These are phyloP conservation scores for Quercus tomentella DNA, from an alignment of 331 rosid genomes.

Conservation along the genomic window DNA sequence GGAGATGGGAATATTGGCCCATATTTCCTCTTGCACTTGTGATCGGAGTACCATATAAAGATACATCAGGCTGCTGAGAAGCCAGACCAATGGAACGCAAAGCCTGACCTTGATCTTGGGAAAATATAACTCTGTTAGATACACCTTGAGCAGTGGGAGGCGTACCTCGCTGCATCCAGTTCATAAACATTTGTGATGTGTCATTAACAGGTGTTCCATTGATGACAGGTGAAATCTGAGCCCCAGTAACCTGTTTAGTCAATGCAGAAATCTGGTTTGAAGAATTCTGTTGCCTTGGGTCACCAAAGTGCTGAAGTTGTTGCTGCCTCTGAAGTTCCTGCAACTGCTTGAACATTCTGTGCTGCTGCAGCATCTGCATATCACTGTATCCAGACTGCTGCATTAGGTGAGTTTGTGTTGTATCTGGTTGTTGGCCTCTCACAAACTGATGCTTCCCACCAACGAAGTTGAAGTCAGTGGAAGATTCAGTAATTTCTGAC, in stretches of 20 bases:
- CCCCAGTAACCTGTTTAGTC: slow-evolving; percentile 37
- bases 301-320: slow-evolving; percentile 44
- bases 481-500: slow-evolving; percentile 53
- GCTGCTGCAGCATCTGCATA: slow-evolving; percentile 50
- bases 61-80: slow-evolving; percentile 43
- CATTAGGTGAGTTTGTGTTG: slow-evolving; percentile 35
- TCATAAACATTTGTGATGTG: slow-evolving; percentile 43
- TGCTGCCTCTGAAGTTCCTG: slow-evolving; percentile 61
- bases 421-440: slow-evolving; percentile 35
- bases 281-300: slow-evolving; percentile 46
- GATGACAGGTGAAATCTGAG: slow-evolving; percentile 38
- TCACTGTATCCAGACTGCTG: slow-evolving; percentile 57
- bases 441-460: slow-evolving; percentile 43
- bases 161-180: slow-evolving; percentile 40
- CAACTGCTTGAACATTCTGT: slow-evolving; percentile 46
- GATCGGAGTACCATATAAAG: slow-evolving; percentile 42
- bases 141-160: slow-evolving; percentile 36
- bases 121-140: slow-evolving; percentile 27
- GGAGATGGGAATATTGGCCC: slow-evolving; percentile 32
- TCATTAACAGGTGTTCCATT: slow-evolving; percentile 45
- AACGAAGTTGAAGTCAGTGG: slow-evolving; percentile 40
- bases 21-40: slow-evolving; percentile 34
- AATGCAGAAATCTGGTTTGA: slow-evolving; percentile 37
- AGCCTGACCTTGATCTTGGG: slow-evolving; percentile 45
- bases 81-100: slow-evolving; percentile 28